Evolutionary conservation across 352 stramenopile species (phyloP), one percentile per base, ranked within the genome.

Genomic region (Pythium brachiatum): DNA sequence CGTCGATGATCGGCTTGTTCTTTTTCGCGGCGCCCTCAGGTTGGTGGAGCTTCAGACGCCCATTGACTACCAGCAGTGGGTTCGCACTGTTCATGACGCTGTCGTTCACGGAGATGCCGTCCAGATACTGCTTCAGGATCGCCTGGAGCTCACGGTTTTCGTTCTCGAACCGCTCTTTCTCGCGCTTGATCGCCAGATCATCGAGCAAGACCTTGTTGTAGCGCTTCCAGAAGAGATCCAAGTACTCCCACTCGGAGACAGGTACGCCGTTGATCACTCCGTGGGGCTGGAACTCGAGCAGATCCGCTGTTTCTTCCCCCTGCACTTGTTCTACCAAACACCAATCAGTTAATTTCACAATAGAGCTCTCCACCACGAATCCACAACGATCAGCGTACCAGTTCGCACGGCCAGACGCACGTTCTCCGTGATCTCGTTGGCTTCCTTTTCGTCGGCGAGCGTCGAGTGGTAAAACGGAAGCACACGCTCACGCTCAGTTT

Each of bases 181-280:
- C 92, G 11, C 83, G 89, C 64, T 96, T 75, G 26, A 98, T 87
- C 18, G 86, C 89, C 29, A 98, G 55, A 39, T 96, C 91, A 66
- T 98, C 92, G 0, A 98, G 76, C 51, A 97, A 66, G 13, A 94
- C 93, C 67, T 97, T 97, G 79, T 98, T 98, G 78, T 96, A 97
- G 13, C 95, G 92, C 68, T 97, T 94, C 85, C 92, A 97, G 74
- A 98, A 98, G 23, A 92, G 72, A 62, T 95, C 89, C 25, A 97
- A 71, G 59, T 88, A 88, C 55, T 95, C 80, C 85, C 85, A 91
- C 57, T 91, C 85, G 51, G 79, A 79, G 7, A 90, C 78, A 16
- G 69, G 52, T 6, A 86, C 69, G 25, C 79, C 74, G 29, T 83
- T 76, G n/a, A 73, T 50, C 29, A 81, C 48, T 20, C 83, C 81